Base-by-base conservation (phyloP, 345 rosid species). In the Erucastrum elatum region DNA sequence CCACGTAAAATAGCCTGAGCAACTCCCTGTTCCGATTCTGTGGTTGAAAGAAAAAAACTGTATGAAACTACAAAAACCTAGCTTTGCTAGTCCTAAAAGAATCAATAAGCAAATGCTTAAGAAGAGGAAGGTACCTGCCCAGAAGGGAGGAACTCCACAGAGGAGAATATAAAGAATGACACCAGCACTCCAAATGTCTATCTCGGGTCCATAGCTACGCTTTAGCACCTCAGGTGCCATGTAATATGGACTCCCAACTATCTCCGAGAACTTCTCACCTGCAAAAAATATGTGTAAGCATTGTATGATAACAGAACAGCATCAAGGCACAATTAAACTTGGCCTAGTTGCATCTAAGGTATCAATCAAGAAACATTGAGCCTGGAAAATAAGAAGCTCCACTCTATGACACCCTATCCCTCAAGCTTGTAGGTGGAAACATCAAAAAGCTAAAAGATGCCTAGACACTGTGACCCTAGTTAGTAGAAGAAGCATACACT, bases 171-270 rank as follows among this genome's bases (percentile, higher is more conserved):
- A 93, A 71, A 96, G 98, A 81, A 96, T 91, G 58, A 96, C 99
- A 77, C 99, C 99, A 31, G 98, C 98, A 86, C 99, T 96, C 99
- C 99, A 96, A 78, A 96, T 96, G 83, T 96, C 99, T 71, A 96
- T 93, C 85, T 96, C 99, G 3, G 95, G 99, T 55, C 99, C 99
- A 82, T 96, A 96, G 72, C 75, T 93, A 58, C 97, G 72, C 90
- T 91, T 96, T 16, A 95, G 90, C 81, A 95, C 99, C 88, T 95
- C 99, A 9, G 99, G 99, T 69, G 99, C 98, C 98, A 93, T 96
- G 85, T 96, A 96, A 83, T 96, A 93, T 55, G 99, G 98, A 72
- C 99, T 96, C 82, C 99, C 99, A 81, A 96, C 98, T 59, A 96
- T 96, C 85, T 96, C 99, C 2, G 98, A 93, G 84, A 93, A 96